phyloP scores from a whole-genome alignment of 164 flowering plant species.

The Buxus sempervirens region DNA sequence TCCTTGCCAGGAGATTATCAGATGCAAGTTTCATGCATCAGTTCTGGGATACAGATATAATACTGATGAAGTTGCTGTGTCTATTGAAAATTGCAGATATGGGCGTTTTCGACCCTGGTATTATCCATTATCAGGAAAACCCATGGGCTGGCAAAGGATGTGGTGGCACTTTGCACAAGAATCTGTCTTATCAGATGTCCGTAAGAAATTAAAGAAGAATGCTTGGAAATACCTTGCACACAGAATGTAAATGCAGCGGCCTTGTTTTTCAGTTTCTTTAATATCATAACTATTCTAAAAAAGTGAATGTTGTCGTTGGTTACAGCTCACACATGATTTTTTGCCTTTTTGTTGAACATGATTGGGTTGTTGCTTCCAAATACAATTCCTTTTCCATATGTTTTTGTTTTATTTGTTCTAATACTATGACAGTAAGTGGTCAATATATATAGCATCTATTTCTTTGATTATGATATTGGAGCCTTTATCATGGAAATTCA shows the following conservation, averaged over 20 bases:
- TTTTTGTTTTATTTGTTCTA: too few relatives aligned
- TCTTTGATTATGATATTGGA: too few relatives aligned
- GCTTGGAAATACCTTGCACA: slow-evolving; percentile 79
- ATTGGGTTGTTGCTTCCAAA: too few relatives aligned
- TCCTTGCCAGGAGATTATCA: neutral
- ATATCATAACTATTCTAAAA: too few relatives aligned
- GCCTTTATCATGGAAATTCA: too few relatives aligned
- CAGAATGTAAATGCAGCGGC: slow-evolving; percentile 68
- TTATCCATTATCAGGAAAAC: slow-evolving; percentile 48
- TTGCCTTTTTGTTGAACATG: too few relatives aligned
- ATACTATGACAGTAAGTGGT: too few relatives aligned
- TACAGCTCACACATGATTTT: too few relatives aligned
- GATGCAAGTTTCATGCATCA: neutral
- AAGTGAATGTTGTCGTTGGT: too few relatives aligned
- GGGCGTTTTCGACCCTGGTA: slow-evolving; percentile 81
- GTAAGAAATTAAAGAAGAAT: slow-evolving; percentile 55
- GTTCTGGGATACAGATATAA: neutral
- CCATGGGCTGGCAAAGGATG: slow-evolving; percentile 66
- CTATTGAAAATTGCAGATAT: slow-evolving; percentile 46
- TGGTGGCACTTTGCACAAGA: slow-evolving; percentile 97
- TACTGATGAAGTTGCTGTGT: slow-evolving; percentile 7
- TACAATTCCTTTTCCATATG: too few relatives aligned
- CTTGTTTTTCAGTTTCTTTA: neutral
- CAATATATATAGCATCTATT: too few relatives aligned
- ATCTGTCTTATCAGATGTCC: slow-evolving; percentile 77